Percentiles rank a stretch among this genome's conserved stretches.
These are phyloP conservation scores for Astrocystis sublimbata DNA, from an alignment of 495 filamentous ascomycete genomes.

Conservation along the genomic window DNA sequence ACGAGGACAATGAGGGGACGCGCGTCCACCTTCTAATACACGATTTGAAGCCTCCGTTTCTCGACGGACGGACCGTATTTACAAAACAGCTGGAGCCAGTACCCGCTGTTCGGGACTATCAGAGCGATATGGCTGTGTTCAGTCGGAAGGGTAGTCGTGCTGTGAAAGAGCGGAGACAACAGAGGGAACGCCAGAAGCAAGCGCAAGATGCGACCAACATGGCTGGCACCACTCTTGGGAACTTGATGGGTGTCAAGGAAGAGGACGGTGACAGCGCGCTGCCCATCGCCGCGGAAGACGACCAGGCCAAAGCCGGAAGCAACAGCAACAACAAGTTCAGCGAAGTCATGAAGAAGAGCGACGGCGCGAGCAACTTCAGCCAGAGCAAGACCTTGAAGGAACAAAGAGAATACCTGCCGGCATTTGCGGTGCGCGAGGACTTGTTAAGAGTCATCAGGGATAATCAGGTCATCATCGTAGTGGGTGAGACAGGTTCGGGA, in stretches of 20 bases:
- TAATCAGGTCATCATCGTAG: conserved; percentile 95
- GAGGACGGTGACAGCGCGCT: conserved; percentile 90
- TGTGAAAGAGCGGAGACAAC: conserved; percentile 85
- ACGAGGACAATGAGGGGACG: conserved; percentile 88
- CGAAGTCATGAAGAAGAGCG: conserved; percentile 83
- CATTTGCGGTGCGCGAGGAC: conserved; percentile 96
- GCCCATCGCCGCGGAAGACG: conserved; percentile 72
- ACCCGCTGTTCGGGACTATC: conserved; percentile 86
- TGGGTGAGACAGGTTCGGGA: conserved; percentile 94
- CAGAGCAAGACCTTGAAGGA: conserved; percentile 88
- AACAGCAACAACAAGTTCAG: conserved; percentile 89
- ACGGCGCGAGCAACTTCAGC: conserved; percentile 89
- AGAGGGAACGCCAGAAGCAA: conserved; percentile 91
- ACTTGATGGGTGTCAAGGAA: conserved; percentile 92
- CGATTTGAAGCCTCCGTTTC: conserved; percentile 90
- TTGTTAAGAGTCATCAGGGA: conserved; percentile 92
- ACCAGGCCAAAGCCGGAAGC: conserved; percentile 41
- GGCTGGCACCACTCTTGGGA: conserved; percentile 88
- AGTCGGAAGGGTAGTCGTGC: conserved; percentile 93
- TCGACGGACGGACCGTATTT: conserved; percentile 93
- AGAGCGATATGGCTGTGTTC: conserved; percentile 99
- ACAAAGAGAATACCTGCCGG: conserved; percentile 91
- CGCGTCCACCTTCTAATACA: conserved; percentile 91
- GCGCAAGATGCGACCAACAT: conserved; percentile 94
- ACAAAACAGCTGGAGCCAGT: conserved; percentile 97